Evolutionary conservation across 441 rosid genomes (phyloP), one percentile per base, ranked within the genome.

Genomic region (Cnidoscolus chayamansa): DNA sequence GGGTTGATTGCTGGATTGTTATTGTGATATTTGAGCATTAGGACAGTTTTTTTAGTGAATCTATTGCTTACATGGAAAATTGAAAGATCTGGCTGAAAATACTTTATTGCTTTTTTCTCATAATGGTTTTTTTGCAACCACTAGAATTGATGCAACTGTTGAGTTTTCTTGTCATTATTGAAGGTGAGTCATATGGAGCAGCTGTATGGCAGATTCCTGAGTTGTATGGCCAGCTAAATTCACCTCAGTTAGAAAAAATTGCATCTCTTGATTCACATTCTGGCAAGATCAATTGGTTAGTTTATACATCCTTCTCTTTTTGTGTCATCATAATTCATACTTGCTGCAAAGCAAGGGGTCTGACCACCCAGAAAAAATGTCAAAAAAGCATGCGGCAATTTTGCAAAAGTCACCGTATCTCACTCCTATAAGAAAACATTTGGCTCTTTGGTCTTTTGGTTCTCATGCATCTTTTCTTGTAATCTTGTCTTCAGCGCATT

Each of bases 171-270:
- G n/a, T 43, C 73, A 63, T 63, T 54, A 60, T 72, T 78, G 72
- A 80, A 90, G 96, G 94, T 45, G 97, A 92, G 63, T 83, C 94
- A 17, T 88, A 76, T 66, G 97, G 95, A 74, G 95, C 98, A 16
- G 97, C 97, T n/a, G 83, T 90, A 53, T 94, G 97, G 97, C 96
- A 84, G 82, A 92, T 94, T 58, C 98, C 97, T 10, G 98, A 94
- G 90, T 76, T 94, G 62, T 88, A 92, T 70, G 97, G 97, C 64
- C 97, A 90, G 72, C 47, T 85, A 45, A 90, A 78, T 84, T 92
- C 97, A 4, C 95, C 96, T 63, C 97, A 92, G 51, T 66, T 90
- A 85, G 99, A 92, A 83, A 85, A 80, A 67, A 76, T 89, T 69
- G 92, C 98, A 2, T 86, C 89, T 10, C 99, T 94, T 70, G 97